phyloP scores from a whole-genome alignment of 768 basidiomycete genomes.

The Auricularia sp. region DNA sequence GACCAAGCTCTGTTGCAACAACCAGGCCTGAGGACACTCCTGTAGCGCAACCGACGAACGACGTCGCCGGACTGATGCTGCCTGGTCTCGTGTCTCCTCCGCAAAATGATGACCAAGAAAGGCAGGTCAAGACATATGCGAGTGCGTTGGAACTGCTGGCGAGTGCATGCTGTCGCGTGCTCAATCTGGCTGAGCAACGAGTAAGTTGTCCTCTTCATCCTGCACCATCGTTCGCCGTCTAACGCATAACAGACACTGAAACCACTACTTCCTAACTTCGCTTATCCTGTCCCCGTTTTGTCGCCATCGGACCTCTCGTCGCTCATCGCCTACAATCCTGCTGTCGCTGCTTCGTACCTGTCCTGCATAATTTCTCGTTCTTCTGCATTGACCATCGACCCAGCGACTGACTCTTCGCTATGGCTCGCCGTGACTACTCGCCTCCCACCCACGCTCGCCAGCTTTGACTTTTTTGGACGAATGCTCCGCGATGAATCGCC shows the following conservation, averaged over 20 bases:
- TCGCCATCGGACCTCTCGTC: neutral
- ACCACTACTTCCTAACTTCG: neutral
- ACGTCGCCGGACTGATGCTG: neutral
- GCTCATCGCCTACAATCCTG: neutral
- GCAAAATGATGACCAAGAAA: no score
- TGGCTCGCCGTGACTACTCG: conserved; percentile 56
- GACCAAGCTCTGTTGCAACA: neutral
- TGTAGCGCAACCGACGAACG: neutral
- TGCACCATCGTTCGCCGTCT: neutral
- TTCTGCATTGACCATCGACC: neutral
- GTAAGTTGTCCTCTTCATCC: neutral
- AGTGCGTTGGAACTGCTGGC: neutral
- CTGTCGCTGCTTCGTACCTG: neutral
- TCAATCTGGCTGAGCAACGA: neutral
- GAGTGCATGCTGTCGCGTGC: neutral
- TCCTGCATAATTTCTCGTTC: neutral
- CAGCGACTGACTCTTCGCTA: neutral
- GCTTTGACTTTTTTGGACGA: conserved; percentile 64
- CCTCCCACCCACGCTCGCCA: conserved; percentile 62
- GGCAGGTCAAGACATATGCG: neutral
- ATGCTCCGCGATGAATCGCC: conserved; percentile 54
- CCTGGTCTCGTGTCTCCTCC: no score
- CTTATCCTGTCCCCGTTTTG: neutral
- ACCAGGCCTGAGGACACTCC: neutral
- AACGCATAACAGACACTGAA: neutral